Percentiles rank a stretch among this genome's conserved stretches.
Conservation (phyloP, 179 eudicot genomes). For the Vitellaria paradoxa region DNA sequence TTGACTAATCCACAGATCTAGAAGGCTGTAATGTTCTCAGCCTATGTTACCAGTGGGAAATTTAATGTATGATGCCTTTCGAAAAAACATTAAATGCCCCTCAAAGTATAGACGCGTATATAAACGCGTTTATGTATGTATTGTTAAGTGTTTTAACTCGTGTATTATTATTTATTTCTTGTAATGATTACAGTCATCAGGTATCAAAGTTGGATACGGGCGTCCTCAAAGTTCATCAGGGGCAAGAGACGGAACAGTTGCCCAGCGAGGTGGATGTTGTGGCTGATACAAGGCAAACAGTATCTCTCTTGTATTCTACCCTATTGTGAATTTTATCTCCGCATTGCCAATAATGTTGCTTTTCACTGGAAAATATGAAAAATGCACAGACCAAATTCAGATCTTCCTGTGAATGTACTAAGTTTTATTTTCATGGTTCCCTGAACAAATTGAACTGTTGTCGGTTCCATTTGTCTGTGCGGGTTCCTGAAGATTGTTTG, state of each 20-base stretch:
- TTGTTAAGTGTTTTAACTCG: not conserved
- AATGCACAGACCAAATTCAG: slow-evolving; percentile 4
- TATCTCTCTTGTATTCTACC: not conserved
- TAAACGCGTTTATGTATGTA: no score
- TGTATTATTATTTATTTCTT: not conserved
- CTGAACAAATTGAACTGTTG: not conserved
- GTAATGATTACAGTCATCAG: slow-evolving; percentile 49
- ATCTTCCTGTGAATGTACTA: not conserved
- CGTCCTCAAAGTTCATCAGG: slow-evolving; percentile 51
- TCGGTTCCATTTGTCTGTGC: not conserved
- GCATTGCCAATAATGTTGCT: not conserved
- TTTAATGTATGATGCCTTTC: no score
- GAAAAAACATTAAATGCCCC: no score
- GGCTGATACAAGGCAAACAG: slow-evolving; percentile 21
- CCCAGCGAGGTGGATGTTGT: slow-evolving; percentile 55
- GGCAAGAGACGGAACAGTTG: slow-evolving; percentile 56
- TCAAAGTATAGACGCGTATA: no score
- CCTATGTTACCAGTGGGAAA: not conserved
- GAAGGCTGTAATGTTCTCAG: not conserved
- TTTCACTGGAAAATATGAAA: not conserved
- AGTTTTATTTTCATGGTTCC: not conserved
- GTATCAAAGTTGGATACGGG: slow-evolving; percentile 64
- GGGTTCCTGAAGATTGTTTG: not conserved
- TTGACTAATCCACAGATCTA: not conserved
- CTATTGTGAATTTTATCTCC: not conserved